Evolutionary conservation across 1,284 basidiomycete genomes (phyloP), one percentile per base, ranked within the genome.

Genomic region (Malassezia japonica): DNA sequence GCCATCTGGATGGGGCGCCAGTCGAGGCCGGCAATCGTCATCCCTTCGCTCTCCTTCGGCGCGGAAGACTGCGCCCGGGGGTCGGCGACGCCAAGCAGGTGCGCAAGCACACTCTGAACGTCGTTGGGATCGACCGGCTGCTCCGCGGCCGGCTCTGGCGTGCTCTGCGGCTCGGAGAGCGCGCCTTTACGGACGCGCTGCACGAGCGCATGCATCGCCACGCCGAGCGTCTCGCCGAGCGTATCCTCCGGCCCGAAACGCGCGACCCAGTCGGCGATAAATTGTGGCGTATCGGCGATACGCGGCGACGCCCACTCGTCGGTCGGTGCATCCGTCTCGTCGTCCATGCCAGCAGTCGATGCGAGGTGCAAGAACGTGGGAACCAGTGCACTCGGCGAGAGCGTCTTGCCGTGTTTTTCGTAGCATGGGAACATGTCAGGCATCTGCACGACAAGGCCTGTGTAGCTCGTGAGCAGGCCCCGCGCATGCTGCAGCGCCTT

Each of bases 1-100:
- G 88, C 91, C 39, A 82, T 80, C 18, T 92, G 75, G 32, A 91
- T 83, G 27, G 83, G 82, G n/a, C 89, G 79, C 92, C 94, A 98
- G 3, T 78, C 76, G 42, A 72, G 57, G 2, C 77, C 76, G 0
- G 74, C 60, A 5, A 78, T 60, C 41, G 61, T 76, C 45, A 67
- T 58, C n/a, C 66, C 68, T 29, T 67, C 62, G 20, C 16, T 27
- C 38, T 35, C 21, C 15, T 18, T 43, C 23, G 34, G 15, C 6
- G 43, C 13, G 7, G 46, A 37, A 31, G 50, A 7, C 12, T 6
- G 9, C 29, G 45, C 34, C 5, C 48, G 25, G 2, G 51, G 38
- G 24, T 57, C 51, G 7, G 54, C 28, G 18, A 46, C 5, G 8
- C 33, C 42, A 38, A 55, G 56, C 39, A 54, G 40, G 24, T 42